Conservation (phyloP, 352 stramenopile genomes). For the Phytophthora aleatoria region DNA sequence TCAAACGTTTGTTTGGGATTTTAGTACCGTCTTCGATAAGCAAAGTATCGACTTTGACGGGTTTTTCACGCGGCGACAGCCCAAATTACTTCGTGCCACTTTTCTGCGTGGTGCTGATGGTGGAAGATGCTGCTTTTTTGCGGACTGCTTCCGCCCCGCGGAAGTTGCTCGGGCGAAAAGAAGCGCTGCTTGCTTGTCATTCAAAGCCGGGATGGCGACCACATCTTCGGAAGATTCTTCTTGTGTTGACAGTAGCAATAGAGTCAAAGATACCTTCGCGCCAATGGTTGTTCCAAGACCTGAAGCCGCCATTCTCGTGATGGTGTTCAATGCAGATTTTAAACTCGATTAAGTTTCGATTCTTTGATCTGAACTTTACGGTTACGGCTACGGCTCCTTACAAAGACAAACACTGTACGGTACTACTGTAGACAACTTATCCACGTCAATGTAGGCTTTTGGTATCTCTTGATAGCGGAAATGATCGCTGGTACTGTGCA, state of each 20-base stretch:
- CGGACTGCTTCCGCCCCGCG: constrained; percentile 7
- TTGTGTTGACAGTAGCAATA: background rate
- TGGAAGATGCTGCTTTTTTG: constrained; percentile 20
- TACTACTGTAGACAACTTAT: too few species aligned
- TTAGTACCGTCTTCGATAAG: background rate
- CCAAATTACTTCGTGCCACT: constrained; percentile 4
- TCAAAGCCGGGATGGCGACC: constrained; percentile 10
- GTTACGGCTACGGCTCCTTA: too few species aligned
- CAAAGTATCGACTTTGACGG: background rate
- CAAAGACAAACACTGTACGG: too few species aligned
- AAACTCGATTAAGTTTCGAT: too few species aligned
- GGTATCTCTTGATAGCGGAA: background rate
- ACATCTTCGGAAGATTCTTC: background rate
- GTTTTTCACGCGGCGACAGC: constrained; percentile 1
- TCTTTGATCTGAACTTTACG: too few species aligned
- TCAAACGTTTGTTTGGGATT: constrained; percentile 7
- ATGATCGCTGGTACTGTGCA: background rate
- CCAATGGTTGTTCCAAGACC: too few species aligned
- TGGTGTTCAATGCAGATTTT: too few species aligned
- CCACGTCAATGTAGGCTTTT: too few species aligned
- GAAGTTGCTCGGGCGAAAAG: background rate
- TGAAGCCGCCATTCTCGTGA: too few species aligned
- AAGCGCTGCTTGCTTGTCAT: constrained; percentile 21
- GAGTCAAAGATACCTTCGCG: constrained; percentile 5
- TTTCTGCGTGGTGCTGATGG: constrained; percentile 13